Evolutionary conservation across 2,329 filamentous ascomycete genomes (phyloP).

Genomic region (Alternaria sp.): DNA sequence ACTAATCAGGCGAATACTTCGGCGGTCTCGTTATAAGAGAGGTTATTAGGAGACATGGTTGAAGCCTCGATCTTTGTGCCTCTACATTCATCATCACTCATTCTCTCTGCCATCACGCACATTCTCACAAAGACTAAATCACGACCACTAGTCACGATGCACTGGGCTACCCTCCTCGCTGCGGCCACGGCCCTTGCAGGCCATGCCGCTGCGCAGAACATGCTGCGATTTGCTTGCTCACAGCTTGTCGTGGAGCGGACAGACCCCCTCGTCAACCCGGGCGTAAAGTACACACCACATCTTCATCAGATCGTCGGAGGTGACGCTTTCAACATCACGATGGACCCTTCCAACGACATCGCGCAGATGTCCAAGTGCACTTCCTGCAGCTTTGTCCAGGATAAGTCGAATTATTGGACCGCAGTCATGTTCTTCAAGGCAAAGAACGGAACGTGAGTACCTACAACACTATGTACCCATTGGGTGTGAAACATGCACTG

Average conservation of each 20-base stretch:
- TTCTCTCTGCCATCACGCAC: neutral
- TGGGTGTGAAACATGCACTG: neutral
- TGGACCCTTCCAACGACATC: conserved; percentile 37
- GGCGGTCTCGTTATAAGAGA: conserved; percentile 38
- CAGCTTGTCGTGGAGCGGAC: conserved; percentile 44
- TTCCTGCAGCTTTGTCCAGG: conserved; percentile 40
- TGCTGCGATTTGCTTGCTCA: conserved; percentile 45
- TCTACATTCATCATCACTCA: conserved; percentile 23
- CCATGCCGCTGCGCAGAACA: conserved; percentile 35
- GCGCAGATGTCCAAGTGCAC: conserved; percentile 39
- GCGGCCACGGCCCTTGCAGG: conserved; percentile 27
- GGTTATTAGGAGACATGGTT: conserved; percentile 23
- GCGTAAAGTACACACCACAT: conserved; percentile 45
- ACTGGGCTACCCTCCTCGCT: conserved; percentile 36
- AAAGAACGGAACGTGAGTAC: conserved; percentile 31
- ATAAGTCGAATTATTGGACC: conserved; percentile 46
- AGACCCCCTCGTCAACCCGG: conserved; percentile 43
- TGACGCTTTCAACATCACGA: conserved; percentile 43
- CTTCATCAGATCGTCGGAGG: conserved; percentile 45
- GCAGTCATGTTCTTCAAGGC: conserved; percentile 47
- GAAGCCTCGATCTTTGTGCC: conserved; percentile 8
- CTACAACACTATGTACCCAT: neutral
- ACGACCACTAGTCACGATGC: conserved; percentile 26
- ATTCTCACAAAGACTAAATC: neutral
- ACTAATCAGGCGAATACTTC: conserved; percentile 1